phyloP scores from a whole-genome alignment of 2,329 filamentous ascomycete genomes.

The Sporothrix schenckii region DNA sequence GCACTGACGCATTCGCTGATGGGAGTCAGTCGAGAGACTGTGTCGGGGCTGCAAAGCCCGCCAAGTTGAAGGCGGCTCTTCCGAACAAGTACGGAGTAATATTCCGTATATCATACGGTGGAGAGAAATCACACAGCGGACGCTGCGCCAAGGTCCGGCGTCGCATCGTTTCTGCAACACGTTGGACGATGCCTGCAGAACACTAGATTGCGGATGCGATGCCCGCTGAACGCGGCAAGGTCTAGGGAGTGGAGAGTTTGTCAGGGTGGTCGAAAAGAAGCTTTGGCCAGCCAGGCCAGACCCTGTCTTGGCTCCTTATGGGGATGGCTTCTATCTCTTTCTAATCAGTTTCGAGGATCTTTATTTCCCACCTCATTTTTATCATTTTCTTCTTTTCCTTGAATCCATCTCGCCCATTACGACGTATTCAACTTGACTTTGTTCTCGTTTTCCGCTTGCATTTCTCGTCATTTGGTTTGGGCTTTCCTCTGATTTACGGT shows the following conservation, averaged over 20 bases:
- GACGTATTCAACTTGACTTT: background rate
- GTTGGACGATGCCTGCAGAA: constrained; percentile 4
- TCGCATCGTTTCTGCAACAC: background rate
- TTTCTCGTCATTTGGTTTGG: background rate
- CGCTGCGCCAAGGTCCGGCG: background rate
- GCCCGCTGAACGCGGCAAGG: constrained; percentile 17
- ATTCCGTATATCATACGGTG: too few species aligned
- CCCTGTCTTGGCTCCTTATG: background rate
- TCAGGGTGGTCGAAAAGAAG: constrained; percentile 5
- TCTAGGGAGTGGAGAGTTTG: background rate
- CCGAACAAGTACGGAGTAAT: background rate
- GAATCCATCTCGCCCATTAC: background rate
- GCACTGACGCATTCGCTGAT: background rate
- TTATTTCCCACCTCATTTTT: constrained; percentile 16
- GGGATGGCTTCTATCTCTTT: background rate
- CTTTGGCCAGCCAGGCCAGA: constrained; percentile 23
- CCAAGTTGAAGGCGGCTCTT: constrained; percentile 1
- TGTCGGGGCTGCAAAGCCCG: background rate
- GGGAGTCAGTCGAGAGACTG: background rate
- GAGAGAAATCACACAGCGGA: too few species aligned
- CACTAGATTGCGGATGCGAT: constrained; percentile 18
- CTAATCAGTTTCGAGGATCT: background rate
- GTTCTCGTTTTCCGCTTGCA: background rate
- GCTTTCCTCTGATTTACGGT: background rate
- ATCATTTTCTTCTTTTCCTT: background rate